A percentile compares a stretch with the other conserved stretches of the same genome.
These are phyloP conservation scores for Zygosaccharomyces bailii DNA, from an alignment of 805 yeast genomes.

Conservation along the genomic window DNA sequence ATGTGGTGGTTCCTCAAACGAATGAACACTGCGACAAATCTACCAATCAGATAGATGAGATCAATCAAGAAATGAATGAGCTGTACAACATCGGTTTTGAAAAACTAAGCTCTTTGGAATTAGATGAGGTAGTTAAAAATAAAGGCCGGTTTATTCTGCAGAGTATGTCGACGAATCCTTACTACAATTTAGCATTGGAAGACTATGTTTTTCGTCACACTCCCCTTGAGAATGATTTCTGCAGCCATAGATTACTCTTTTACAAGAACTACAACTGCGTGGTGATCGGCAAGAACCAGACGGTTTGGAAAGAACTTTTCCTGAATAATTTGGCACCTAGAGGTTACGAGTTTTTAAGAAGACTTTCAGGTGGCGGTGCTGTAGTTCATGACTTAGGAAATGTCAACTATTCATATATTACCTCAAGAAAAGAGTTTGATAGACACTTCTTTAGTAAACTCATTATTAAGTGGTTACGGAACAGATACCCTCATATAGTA, in stretches of 20 bases:
- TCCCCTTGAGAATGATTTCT: constrained; percentile 41
- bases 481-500: constrained; percentile 13
- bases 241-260: constrained; percentile 56
- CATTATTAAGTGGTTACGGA: constrained; percentile 39
- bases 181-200: constrained; percentile 75
- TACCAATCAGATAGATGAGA: constrained; percentile 32
- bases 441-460: constrained; percentile 51
- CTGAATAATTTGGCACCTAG: constrained; percentile 48
- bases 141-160: constrained; percentile 59
- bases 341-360: constrained; percentile 64
- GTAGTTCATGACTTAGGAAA: constrained; percentile 94
- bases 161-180: constrained; percentile 55
- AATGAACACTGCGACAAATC: background rate
- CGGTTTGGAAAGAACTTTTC: constrained; percentile 86
- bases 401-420: constrained; percentile 78
- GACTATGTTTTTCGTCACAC: constrained; percentile 66
- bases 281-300: constrained; percentile 95
- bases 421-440: constrained; percentile 61
- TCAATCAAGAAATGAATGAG: constrained; percentile 36
- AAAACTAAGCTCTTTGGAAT: constrained; percentile 17
- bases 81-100: constrained; percentile 24
- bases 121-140: constrained; percentile 27
- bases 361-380: constrained; percentile 93
- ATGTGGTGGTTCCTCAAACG: background rate
- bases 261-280: constrained; percentile 81